phyloP scores from a whole-genome alignment of 2,329 filamentous ascomycete genomes.

The Rachicladosporium sp. region DNA sequence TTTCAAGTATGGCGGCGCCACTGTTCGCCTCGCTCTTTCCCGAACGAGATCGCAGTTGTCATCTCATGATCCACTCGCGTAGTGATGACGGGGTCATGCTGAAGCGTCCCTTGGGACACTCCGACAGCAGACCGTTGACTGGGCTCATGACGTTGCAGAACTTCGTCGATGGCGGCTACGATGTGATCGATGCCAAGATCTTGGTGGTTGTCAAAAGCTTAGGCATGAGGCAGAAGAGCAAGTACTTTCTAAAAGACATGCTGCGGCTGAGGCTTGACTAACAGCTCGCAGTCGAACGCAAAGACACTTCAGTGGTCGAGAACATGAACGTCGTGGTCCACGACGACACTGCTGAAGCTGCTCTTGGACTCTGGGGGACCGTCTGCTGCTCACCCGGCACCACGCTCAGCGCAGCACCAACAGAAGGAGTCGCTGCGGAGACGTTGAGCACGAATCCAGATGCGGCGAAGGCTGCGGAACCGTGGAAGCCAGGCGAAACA shows the following conservation, averaged over 20 bases:
- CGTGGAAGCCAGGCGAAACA: constrained; percentile 20
- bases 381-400: constrained; percentile 25
- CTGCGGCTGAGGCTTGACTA: constrained; percentile 1
- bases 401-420: neutral
- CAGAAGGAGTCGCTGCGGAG: constrained; percentile 1
- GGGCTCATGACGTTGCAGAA: constrained; percentile 45
- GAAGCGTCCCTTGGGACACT: constrained; percentile 36
- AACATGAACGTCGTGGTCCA: constrained; percentile 42
- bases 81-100: constrained; percentile 32
- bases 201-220: constrained; percentile 48
- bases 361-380: constrained; percentile 45
- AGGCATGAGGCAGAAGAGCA: constrained; percentile 38
- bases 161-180: constrained; percentile 43
- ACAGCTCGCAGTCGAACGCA: constrained; percentile 31
- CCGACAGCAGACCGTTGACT: constrained; percentile 24
- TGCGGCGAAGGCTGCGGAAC: constrained; percentile 4
- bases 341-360: constrained; percentile 44
- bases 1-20: constrained; percentile 33
- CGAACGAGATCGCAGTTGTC: constrained; percentile 40
- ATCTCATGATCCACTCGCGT: constrained; percentile 42
- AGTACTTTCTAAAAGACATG: constrained; percentile 17
- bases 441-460: constrained; percentile 1
- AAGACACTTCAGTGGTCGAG: constrained; percentile 32
- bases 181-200: constrained; percentile 39
- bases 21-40: constrained; percentile 47